Evolutionary conservation across 805 yeast genomes (phyloP), one percentile per base, ranked within the genome.

Genomic region (Ogataea sp.): DNA sequence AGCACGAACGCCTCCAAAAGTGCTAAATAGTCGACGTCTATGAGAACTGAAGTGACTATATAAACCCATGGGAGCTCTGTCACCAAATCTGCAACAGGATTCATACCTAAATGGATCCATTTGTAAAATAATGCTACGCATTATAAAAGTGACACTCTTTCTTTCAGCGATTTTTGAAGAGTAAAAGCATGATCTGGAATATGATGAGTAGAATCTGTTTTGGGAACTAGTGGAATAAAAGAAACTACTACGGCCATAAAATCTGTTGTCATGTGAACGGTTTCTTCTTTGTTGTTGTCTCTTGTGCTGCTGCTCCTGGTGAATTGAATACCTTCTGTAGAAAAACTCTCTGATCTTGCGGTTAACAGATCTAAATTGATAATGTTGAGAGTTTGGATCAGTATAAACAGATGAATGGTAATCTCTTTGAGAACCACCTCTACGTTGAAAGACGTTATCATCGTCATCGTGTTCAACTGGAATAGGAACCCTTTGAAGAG

Each of bases 1-100:
- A 21, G 75, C 80, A 40, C 80, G 84, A 47, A 78, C 80, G 39
- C 70, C 72, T 13, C 58, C 50, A 14, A 53, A 64, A 1, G 66
- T 58, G 10, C 67, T 58, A 39, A 59, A 68, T 51, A 59, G 58
- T 51, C 73, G 55, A 1, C 63, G 53, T 34, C 60, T 61, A 20
- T 63, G 59, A 34, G 52, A 50, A 6, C 56, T 49, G 42, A 67
- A 67, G 41, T 62, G 54, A 23, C 56, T 50, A 40, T 65, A 67
- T 18, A 66, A 46, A 17, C n/a, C 13, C 21, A 6, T 30, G 15
- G 33, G 33, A 6, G 33, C 21, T n/a, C n/a, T n/a, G n/a, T n/a
- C n/a, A n/a, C n/a, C n/a, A n/a, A n/a, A n/a, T n/a, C n/a, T n/a
- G n/a, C n/a, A n/a, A n/a, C n/a, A n/a, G n/a, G n/a, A n/a, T n/a